Evolutionary conservation across 306 rosid species (phyloP).

Genomic region (Inga laurina): DNA sequence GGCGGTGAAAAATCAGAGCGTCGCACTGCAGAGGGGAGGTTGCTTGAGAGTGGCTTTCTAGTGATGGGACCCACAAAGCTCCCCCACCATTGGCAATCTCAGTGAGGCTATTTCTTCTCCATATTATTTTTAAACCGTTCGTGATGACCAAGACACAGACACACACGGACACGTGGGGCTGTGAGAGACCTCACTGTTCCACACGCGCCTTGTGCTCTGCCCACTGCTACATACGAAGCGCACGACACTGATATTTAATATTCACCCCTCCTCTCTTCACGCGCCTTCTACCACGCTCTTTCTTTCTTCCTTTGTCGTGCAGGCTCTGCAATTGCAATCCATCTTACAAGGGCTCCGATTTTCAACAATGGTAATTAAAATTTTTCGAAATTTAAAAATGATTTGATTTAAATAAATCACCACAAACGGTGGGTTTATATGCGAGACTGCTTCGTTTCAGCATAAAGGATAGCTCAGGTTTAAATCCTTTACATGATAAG

Average conservation of each 20-base stretch:
- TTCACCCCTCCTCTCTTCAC: not conserved
- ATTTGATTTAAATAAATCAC: too few species aligned
- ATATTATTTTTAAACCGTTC: conserved; percentile 3
- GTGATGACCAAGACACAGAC: conserved; percentile 27
- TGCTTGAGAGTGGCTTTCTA: not conserved
- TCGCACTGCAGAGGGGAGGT: not conserved
- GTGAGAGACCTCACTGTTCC: not conserved
- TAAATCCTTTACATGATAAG: too few species aligned
- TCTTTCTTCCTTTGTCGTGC: not conserved
- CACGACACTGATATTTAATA: not conserved
- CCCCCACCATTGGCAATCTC: conserved; percentile 29
- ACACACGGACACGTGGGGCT: conserved; percentile 35
- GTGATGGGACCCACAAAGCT: conserved; percentile 22
- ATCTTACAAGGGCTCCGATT: not conserved
- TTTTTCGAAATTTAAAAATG: too few species aligned
- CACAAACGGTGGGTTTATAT: too few species aligned
- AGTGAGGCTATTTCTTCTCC: not conserved
- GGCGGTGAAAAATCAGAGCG: conserved; percentile 35
- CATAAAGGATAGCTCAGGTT: too few species aligned
- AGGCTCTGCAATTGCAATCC: not conserved
- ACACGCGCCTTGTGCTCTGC: conserved; percentile 34
- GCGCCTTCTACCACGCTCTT: not conserved
- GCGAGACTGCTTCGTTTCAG: too few species aligned
- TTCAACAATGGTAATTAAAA: too few species aligned
- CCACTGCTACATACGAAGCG: not conserved